These are phyloP conservation scores for Tulasnella sp. DNA, from an alignment of 768 basidiomycete species.

Conservation along the genomic window DNA sequence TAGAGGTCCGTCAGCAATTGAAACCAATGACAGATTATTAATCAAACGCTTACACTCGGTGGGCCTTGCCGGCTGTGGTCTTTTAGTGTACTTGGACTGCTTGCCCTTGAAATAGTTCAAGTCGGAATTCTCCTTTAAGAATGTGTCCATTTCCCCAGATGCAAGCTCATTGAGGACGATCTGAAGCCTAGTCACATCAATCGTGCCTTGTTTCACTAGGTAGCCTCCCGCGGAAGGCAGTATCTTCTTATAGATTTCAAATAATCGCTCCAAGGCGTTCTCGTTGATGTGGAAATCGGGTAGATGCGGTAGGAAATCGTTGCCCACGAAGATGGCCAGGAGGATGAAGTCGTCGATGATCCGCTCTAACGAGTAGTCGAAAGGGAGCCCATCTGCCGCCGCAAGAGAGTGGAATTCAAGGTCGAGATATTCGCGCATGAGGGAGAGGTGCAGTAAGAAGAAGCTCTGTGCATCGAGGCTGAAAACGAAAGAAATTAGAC, in stretches of 20 bases:
- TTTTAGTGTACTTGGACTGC: slow-evolving; percentile 60
- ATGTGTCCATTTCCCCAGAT: slow-evolving; percentile 78
- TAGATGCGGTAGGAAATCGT: slow-evolving; percentile 93
- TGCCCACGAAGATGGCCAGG: slow-evolving; percentile 93
- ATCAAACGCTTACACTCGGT: not conserved
- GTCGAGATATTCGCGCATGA: slow-evolving; percentile 95
- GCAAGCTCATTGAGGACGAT: slow-evolving; percentile 81
- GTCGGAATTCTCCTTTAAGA: slow-evolving; percentile 86
- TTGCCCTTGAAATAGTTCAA: slow-evolving; percentile 92
- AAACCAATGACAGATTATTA: not conserved
- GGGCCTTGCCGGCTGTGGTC: slow-evolving; percentile 20
- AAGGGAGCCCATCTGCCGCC: slow-evolving; percentile 51
- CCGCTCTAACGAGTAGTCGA: slow-evolving; percentile 82
- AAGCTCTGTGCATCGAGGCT: slow-evolving; percentile 74
- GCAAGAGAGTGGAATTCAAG: slow-evolving; percentile 65
- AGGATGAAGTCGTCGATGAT: slow-evolving; percentile 98
- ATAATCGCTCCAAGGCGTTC: slow-evolving; percentile 85
- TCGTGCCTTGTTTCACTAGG: slow-evolving; percentile 79
- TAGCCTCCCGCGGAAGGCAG: slow-evolving; percentile 76
- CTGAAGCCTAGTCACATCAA: slow-evolving; percentile 72
- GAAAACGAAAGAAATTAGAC: not conserved
- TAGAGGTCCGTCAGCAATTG: slow-evolving; percentile 17
- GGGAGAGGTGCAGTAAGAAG: slow-evolving; percentile 85
- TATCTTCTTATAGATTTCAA: slow-evolving; percentile 91
- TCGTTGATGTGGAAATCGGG: slow-evolving; percentile 97